Evolutionary conservation across 495 filamentous ascomycete species (phyloP).

Genomic region (Xylona heveae): DNA sequence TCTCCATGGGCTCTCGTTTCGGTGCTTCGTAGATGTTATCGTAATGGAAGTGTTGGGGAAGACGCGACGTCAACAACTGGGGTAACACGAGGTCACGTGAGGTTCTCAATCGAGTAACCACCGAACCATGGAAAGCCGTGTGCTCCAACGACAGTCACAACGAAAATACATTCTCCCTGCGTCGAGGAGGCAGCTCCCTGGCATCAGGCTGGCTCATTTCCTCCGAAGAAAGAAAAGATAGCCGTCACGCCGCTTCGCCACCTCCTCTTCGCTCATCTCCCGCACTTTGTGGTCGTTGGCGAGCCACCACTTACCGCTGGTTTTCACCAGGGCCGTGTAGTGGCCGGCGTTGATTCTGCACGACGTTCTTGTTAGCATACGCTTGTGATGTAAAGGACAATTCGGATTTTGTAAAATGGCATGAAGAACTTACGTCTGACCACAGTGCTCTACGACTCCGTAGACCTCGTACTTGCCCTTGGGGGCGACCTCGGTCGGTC

Average conservation of each 20-base stretch:
- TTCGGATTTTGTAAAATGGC: not conserved
- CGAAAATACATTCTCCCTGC: too few relatives aligned
- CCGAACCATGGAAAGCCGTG: too few relatives aligned
- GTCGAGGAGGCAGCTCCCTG: too few relatives aligned
- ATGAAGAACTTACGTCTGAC: not conserved
- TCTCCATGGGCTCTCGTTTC: too few relatives aligned
- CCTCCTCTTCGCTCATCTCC: not conserved
- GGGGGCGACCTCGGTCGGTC: not conserved
- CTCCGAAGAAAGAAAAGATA: slow-evolving; percentile 2
- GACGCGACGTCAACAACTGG: too few relatives aligned
- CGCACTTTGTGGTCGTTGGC: not conserved
- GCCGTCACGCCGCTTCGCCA: not conserved
- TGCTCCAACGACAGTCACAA: too few relatives aligned
- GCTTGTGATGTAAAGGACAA: not conserved
- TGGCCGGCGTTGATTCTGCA: not conserved
- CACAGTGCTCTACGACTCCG: not conserved
- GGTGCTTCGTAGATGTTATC: too few relatives aligned
- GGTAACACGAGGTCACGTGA: too few relatives aligned
- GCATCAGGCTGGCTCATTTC: not conserved
- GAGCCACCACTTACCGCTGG: not conserved
- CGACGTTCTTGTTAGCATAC: too few relatives aligned
- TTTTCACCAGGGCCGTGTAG: slow-evolving; percentile 1
- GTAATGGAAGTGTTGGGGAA: too few relatives aligned
- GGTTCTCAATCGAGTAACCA: too few relatives aligned
- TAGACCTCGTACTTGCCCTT: not conserved